These are phyloP conservation scores for Fraxinus ornus DNA, from an alignment of 305 asterid genomes.

Conservation along the genomic window DNA sequence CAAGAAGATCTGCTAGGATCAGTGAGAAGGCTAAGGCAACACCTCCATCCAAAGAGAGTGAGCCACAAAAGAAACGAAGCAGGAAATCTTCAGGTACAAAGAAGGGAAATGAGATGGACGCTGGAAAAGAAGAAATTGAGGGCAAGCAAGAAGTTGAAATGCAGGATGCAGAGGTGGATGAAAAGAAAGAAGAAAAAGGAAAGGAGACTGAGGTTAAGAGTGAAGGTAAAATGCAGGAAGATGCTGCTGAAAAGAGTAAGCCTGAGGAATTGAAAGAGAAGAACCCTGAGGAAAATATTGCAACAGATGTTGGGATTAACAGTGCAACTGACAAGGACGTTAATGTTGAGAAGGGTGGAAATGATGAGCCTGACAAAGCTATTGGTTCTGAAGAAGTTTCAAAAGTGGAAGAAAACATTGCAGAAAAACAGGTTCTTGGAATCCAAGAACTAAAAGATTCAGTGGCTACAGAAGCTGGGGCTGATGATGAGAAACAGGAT, in stretches of 20 bases:
- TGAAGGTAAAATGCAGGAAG: conserved; percentile 21
- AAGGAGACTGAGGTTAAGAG: background rate
- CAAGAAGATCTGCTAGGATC: conserved; percentile 88
- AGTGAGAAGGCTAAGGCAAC: conserved; percentile 65
- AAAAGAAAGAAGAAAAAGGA: conserved; percentile 24
- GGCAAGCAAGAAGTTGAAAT: conserved; percentile 31
- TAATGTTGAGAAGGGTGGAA: conserved; percentile 14
- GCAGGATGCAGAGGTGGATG: conserved; percentile 32
- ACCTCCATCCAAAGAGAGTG: conserved; percentile 58
- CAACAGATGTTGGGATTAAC: conserved; percentile 13
- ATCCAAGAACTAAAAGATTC: conserved; percentile 21
- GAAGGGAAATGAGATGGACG: conserved; percentile 38
- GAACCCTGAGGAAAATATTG: conserved; percentile 20
- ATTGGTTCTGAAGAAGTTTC: conserved; percentile 32
- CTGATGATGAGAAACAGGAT: conserved; percentile 20
- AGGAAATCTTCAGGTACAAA: conserved; percentile 42
- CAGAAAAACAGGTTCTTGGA: conserved; percentile 23
- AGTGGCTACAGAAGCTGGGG: conserved; percentile 13
- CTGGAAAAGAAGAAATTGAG: conserved; percentile 31
- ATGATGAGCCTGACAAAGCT: conserved; percentile 22
- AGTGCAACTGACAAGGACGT: conserved; percentile 7
- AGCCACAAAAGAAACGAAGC: conserved; percentile 55
- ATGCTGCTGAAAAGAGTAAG: conserved; percentile 23
- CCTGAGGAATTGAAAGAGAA: conserved; percentile 30
- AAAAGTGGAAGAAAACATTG: conserved; percentile 4